Evolutionary conservation across 1,284 basidiomycete species (phyloP).

Genomic region (Puccinia polysora): DNA sequence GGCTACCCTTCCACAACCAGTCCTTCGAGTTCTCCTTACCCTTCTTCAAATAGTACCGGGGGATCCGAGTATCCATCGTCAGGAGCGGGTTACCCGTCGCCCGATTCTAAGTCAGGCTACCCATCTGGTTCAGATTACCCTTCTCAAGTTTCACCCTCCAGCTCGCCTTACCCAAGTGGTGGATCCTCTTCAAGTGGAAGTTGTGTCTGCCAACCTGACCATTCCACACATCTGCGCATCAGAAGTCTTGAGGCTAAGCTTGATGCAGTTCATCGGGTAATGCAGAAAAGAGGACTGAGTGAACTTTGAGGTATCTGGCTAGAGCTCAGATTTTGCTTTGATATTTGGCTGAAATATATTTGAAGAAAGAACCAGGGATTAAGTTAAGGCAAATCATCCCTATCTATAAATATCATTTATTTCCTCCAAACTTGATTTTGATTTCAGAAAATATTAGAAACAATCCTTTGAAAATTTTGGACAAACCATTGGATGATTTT

Average conservation of each 20-base stretch:
- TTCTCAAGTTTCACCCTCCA: not conserved
- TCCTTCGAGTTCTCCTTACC: not conserved
- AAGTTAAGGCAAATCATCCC: too few relatives aligned
- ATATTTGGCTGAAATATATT: too few relatives aligned
- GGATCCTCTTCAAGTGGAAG: not conserved
- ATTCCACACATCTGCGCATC: slow-evolving; percentile 21
- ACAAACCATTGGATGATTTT: too few relatives aligned
- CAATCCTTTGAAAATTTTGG: too few relatives aligned
- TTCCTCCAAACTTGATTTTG: too few relatives aligned
- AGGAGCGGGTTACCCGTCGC: not conserved
- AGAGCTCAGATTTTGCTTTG: not conserved
- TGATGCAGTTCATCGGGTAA: slow-evolving; percentile 33
- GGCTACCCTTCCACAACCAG: not conserved
- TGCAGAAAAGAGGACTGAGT: slow-evolving; percentile 34
- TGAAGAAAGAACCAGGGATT: too few relatives aligned
- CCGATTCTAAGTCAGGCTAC: slow-evolving; percentile 3
- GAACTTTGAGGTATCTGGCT: slow-evolving; percentile 22
- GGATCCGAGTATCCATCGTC: not conserved
- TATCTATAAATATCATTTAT: too few relatives aligned
- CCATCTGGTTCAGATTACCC: slow-evolving; percentile 15
- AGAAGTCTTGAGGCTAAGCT: slow-evolving; percentile 38
- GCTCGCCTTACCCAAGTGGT: slow-evolving; percentile 8
- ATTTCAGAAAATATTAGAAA: too few relatives aligned
- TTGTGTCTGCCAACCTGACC: slow-evolving; percentile 36
- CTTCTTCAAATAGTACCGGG: not conserved